Conservation (phyloP, 768 basidiomycete species). For the Amyloporia xantha region DNA sequence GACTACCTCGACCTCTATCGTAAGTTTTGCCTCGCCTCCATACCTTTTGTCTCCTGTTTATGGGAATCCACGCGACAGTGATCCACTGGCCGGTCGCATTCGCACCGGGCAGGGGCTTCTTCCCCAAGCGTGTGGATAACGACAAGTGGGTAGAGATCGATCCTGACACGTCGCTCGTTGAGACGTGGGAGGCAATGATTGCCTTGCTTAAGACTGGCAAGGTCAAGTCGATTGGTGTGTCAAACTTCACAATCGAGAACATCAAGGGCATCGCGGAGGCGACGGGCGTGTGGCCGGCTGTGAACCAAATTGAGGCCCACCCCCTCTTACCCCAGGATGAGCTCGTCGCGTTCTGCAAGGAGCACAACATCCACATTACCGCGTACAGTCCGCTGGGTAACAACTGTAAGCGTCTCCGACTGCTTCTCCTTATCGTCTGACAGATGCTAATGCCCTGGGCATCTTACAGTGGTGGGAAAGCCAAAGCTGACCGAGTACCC, state of each 20-base stretch:
- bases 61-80: too few relatives aligned
- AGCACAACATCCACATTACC: constrained; percentile 65
- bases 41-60: too few relatives aligned
- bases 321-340: constrained; percentile 73
- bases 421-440: not conserved
- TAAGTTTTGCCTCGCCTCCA: too few relatives aligned
- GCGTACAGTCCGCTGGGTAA: constrained; percentile 73
- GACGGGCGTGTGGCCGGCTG: constrained; percentile 65
- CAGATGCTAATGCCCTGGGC: constrained; percentile 1
- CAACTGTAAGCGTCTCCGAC: constrained; percentile 54
- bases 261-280: constrained; percentile 61
- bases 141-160: constrained; percentile 50
- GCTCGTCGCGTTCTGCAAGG: constrained; percentile 60
- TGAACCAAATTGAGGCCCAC: constrained; percentile 82
- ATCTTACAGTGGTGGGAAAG: constrained; percentile 45
- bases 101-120: constrained; percentile 44
- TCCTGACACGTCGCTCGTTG: constrained; percentile 50
- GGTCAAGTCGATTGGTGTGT: constrained; percentile 72
- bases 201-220: constrained; percentile 61
- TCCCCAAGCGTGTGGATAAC: constrained; percentile 44
- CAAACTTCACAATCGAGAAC: constrained; percentile 68
- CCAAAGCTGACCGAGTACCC: constrained; percentile 65
- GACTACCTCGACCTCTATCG: constrained; percentile 81
- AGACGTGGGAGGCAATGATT: constrained; percentile 82
- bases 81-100: constrained; percentile 81